Evolutionary conservation across 768 basidiomycete genomes (phyloP).

Genomic region (Rhodotorula diobovata): DNA sequence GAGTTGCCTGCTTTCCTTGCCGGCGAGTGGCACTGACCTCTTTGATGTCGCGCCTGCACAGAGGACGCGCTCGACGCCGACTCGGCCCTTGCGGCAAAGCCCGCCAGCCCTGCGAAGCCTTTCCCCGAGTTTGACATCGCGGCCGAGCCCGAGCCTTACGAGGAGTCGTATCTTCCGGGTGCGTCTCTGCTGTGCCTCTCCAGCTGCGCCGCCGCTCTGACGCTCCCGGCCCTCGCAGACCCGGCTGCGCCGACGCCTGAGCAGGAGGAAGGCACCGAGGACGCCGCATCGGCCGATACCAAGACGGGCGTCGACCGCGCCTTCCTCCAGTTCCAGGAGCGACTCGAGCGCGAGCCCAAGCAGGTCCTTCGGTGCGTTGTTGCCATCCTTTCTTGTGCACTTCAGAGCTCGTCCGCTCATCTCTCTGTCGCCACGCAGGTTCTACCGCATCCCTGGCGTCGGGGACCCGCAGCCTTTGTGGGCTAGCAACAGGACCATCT

Average conservation of each 20-base stretch:
- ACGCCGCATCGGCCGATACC: constrained; percentile 38
- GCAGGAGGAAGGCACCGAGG: constrained; percentile 22
- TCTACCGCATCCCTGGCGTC: constrained; percentile 36
- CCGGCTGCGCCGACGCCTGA: constrained; percentile 5
- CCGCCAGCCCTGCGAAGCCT: background rate
- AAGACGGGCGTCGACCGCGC: constrained; percentile 35
- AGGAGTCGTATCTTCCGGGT: constrained; percentile 35
- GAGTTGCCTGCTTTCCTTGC: background rate
- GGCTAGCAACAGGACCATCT: constrained; percentile 14
- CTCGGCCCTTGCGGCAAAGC: background rate
- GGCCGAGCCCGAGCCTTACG: constrained; percentile 32
- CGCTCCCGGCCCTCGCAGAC: background rate
- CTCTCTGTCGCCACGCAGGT: background rate
- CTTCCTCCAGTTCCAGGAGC: constrained; percentile 41
- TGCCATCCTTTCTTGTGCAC: background rate
- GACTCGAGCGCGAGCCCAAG: constrained; percentile 38
- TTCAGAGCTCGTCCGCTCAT: background rate
- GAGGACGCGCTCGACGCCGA: background rate
- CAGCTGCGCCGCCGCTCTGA: too few species aligned
- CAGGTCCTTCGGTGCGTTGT: constrained; percentile 40
- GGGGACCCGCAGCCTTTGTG: constrained; percentile 30
- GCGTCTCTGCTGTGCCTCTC: background rate
- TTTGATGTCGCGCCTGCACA: background rate
- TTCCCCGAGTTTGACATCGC: constrained; percentile 31
- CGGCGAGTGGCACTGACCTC: background rate